Evolutionary conservation across 106 monocot species (phyloP).

Genomic region (Acanthochlamys bracteata): DNA sequence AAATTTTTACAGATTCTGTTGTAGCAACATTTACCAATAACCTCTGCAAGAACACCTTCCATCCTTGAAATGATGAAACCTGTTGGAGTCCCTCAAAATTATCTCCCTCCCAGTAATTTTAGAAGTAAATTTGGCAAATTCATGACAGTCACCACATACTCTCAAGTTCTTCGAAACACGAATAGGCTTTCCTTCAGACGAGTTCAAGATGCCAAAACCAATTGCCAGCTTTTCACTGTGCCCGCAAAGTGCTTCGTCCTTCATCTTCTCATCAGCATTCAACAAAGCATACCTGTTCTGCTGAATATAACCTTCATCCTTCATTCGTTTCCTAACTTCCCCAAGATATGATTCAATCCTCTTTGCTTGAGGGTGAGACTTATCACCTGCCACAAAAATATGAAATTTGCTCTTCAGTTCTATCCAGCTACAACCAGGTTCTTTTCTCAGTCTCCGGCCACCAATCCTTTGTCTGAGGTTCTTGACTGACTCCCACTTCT

Average conservation of each 20-base stretch:
- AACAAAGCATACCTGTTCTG: slow-evolving; percentile 38
- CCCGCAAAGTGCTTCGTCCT: slow-evolving; percentile 60
- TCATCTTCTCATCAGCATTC: slow-evolving; percentile 26
- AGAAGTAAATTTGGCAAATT: slow-evolving; percentile 48
- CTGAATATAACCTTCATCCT: slow-evolving; percentile 31
- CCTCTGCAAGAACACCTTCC: slow-evolving; percentile 67
- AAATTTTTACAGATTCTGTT: too few relatives aligned
- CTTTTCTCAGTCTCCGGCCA: slow-evolving; percentile 17
- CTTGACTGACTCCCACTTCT: slow-evolving; percentile 57
- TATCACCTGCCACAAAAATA: slow-evolving; percentile 33
- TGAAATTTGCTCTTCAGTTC: slow-evolving; percentile 45
- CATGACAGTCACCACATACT: slow-evolving; percentile 65
- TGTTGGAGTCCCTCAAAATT: slow-evolving; percentile 46
- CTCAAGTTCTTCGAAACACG: slow-evolving; percentile 51
- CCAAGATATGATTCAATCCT: slow-evolving; percentile 33
- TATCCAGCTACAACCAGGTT: slow-evolving; percentile 60
- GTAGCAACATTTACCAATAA: slow-evolving; percentile 38
- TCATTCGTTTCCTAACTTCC: slow-evolving; percentile 31
- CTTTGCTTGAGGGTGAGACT: slow-evolving; percentile 29
- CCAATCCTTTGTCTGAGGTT: slow-evolving; percentile 37
- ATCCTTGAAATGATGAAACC: slow-evolving; percentile 56
- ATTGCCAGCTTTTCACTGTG: slow-evolving; percentile 64
- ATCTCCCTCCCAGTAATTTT: slow-evolving; percentile 43
- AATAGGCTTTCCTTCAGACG: slow-evolving; percentile 32
- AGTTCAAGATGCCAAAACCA: slow-evolving; percentile 57